Conservation (phyloP, 805 yeast genomes). For the Candida berthetii region DNA sequence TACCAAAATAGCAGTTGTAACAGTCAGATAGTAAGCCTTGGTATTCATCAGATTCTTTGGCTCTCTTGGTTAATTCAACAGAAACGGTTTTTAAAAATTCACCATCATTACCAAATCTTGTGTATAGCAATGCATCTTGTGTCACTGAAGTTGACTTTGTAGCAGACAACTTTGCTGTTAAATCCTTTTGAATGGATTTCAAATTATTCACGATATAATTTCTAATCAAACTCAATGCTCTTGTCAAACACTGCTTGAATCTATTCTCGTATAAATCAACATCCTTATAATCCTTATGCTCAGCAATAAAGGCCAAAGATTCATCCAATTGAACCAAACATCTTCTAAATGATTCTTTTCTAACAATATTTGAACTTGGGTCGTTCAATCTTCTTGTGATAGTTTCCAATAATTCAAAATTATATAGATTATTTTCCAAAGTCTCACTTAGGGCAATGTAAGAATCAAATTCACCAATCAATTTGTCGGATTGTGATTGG, state of each 20-base stretch:
- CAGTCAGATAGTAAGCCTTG: constrained; percentile 65
- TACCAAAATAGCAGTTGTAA: constrained; percentile 52
- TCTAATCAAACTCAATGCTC: constrained; percentile 70
- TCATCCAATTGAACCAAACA: constrained; percentile 55
- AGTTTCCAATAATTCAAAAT: constrained; percentile 66
- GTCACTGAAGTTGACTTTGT: constrained; percentile 31
- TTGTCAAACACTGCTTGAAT: constrained; percentile 77
- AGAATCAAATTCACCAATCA: constrained; percentile 40
- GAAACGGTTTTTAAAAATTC: constrained; percentile 29
- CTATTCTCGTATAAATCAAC: constrained; percentile 61
- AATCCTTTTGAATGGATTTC: constrained; percentile 25
- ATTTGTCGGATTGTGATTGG: constrained; percentile 45
- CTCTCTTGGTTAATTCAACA: constrained; percentile 30
- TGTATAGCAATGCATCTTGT: constrained; percentile 59
- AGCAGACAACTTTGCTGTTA: constrained; percentile 18
- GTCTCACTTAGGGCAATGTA: constrained; percentile 36
- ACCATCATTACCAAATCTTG: constrained; percentile 48
- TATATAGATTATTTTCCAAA: constrained; percentile 41
- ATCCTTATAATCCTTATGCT: constrained; percentile 59
- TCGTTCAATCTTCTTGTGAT: constrained; percentile 64
- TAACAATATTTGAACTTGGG: constrained; percentile 64
- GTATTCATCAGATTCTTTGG: constrained; percentile 43
- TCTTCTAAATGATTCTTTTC: constrained; percentile 46
- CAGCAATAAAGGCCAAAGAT: constrained; percentile 55
- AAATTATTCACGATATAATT: constrained; percentile 49